Conservation (phyloP, 176 grass and related monocot species). For the Bolboschoenus planiculmis region DNA sequence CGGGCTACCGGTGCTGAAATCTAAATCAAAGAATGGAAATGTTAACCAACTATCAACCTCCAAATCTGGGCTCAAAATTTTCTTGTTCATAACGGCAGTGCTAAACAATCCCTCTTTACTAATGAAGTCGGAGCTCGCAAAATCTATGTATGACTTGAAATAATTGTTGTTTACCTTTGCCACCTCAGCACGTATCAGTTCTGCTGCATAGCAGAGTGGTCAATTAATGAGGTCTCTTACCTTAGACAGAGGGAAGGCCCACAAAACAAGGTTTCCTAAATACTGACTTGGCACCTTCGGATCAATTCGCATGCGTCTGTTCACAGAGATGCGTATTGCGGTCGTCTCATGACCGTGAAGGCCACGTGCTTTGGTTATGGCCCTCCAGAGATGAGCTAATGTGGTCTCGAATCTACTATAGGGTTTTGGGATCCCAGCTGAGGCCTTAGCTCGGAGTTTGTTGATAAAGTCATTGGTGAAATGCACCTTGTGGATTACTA, state of each 20-base stretch:
- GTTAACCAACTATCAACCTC: slow-evolving; percentile 67
- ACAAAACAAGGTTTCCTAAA: slow-evolving; percentile 59
- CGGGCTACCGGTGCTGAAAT: slow-evolving; percentile 47
- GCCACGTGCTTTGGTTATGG: slow-evolving; percentile 28
- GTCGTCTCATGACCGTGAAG: slow-evolving; percentile 20
- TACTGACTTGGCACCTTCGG: slow-evolving; percentile 29
- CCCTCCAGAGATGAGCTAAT: slow-evolving; percentile 58
- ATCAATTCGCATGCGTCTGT: slow-evolving; percentile 36
- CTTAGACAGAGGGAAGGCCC: slow-evolving; percentile 50
- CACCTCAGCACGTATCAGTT: slow-evolving; percentile 45
- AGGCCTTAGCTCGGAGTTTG: slow-evolving; percentile 31
- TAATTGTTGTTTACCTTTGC: slow-evolving; percentile 33
- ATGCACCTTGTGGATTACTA: slow-evolving; percentile 50
- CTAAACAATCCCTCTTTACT: slow-evolving; percentile 33
- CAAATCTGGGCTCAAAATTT: slow-evolving; percentile 44
- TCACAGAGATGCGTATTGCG: slow-evolving; percentile 46
- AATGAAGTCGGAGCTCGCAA: slow-evolving; percentile 30
- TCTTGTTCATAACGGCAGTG: slow-evolving; percentile 32
- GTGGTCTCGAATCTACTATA: slow-evolving; percentile 57
- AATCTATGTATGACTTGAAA: slow-evolving; percentile 65
- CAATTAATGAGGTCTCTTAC: slow-evolving; percentile 25
- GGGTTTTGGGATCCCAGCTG: slow-evolving; percentile 13
- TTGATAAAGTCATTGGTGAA: slow-evolving; percentile 63
- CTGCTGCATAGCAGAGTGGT: slow-evolving; percentile 42
- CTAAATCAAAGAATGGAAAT: slow-evolving; percentile 52